phyloP scores from a whole-genome alignment of 2,329 filamentous ascomycete species.

The Trichoderma oligosporum region DNA sequence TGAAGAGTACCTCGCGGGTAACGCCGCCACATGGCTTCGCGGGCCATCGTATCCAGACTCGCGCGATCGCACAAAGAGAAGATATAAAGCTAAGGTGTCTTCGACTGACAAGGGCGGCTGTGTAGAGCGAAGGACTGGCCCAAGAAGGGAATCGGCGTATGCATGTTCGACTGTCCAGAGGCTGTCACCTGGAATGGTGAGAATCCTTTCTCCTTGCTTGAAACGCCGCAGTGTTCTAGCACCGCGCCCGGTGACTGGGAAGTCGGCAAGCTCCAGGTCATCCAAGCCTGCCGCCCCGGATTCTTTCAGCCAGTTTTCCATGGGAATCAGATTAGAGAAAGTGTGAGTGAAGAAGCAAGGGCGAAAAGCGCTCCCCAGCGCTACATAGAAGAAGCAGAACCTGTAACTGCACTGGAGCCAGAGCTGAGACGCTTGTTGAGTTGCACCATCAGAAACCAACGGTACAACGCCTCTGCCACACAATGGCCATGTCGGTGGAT shows the following conservation, averaged over 20 bases:
- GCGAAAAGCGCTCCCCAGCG: background rate
- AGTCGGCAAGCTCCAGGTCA: constrained; percentile 32
- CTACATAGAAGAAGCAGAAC: background rate
- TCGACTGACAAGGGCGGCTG: constrained; percentile 33
- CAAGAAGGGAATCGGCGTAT: constrained; percentile 32
- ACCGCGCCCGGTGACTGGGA: constrained; percentile 33
- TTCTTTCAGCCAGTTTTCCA: constrained; percentile 34
- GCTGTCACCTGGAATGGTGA: constrained; percentile 31
- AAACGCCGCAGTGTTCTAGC: constrained; percentile 29
- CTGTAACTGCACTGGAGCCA: background rate
- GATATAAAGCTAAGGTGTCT: constrained; percentile 32
- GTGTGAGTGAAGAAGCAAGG: background rate
- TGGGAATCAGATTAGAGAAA: constrained; percentile 11
- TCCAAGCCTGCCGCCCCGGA: constrained; percentile 31
- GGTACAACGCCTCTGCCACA: background rate
- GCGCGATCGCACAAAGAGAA: constrained; percentile 35
- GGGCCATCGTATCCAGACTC: constrained; percentile 32
- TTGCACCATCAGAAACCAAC: background rate
- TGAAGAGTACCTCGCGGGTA: constrained; percentile 33
- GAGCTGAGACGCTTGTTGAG: background rate
- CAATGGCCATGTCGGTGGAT: constrained; percentile 19
- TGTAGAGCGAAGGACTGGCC: constrained; percentile 30
- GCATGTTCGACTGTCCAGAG: constrained; percentile 35
- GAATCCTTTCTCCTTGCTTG: constrained; percentile 33
- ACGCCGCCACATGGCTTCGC: constrained; percentile 28